Evolutionary conservation across 805 yeast species (phyloP).

Genomic region (Groenewaldozyma tartarivorans): DNA sequence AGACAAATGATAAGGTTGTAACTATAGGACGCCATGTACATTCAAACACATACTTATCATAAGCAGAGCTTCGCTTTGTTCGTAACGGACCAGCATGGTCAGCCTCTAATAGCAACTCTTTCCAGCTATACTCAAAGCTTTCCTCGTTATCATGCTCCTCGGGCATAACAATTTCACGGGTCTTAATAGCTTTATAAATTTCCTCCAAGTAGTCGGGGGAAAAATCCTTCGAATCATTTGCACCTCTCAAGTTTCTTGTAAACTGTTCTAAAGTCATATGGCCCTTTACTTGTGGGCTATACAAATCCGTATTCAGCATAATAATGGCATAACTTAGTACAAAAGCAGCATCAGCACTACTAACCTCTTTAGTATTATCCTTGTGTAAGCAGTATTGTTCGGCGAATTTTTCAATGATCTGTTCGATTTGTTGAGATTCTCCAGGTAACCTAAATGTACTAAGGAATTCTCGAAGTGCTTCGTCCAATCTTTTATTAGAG

Average conservation of each 20-base stretch:
- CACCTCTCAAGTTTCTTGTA: constrained; percentile 69
- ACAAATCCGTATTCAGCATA: constrained; percentile 88
- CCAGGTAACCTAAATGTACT: constrained; percentile 90
- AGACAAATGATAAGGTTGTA: constrained; percentile 64
- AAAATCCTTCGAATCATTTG: constrained; percentile 62
- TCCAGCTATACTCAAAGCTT: constrained; percentile 74
- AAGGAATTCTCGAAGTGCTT: constrained; percentile 74
- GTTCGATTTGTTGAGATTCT: constrained; percentile 93
- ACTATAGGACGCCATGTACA: constrained; percentile 55
- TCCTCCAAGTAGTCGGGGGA: constrained; percentile 77
- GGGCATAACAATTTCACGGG: constrained; percentile 91
- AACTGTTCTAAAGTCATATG: constrained; percentile 87
- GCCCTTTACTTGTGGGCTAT: constrained; percentile 83
- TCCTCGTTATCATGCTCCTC: constrained; percentile 92
- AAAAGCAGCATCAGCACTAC: constrained; percentile 80
- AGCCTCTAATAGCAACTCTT: constrained; percentile 23
- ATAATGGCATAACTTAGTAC: constrained; percentile 85
- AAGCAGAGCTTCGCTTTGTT: constrained; percentile 28
- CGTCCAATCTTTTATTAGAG: constrained; percentile 74
- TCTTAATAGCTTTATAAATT: constrained; percentile 71
- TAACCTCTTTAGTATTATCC: constrained; percentile 35
- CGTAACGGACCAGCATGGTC: constrained; percentile 16
- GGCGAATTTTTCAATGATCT: constrained; percentile 81
- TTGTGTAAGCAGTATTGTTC: constrained; percentile 67
- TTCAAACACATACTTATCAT: constrained; percentile 65